Evolutionary conservation across 2,329 filamentous ascomycete species (phyloP), one percentile per base, ranked within the genome.

Genomic region (Byssochlamys sp.): DNA sequence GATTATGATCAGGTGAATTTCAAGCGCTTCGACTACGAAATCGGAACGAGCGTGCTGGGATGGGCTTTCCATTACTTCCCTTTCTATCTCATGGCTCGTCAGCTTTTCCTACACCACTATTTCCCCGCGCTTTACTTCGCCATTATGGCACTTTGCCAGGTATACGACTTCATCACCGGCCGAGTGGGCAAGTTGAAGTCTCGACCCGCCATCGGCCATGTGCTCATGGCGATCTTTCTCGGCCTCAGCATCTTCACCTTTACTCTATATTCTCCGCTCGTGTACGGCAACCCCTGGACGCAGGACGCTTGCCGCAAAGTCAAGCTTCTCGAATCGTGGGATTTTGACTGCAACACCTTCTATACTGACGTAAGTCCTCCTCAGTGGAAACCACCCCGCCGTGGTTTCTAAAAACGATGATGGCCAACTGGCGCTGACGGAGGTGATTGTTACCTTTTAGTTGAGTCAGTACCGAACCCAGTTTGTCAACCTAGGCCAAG

Each of bases 31-130:
- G 94, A 97, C 75, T 97, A 96, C 70, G 94, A 99, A 75, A 84
- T 97, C 59, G 94, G 94, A 60, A 90, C 86, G 55, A 90, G 85
- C 19, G 88, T 96, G 31, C 83, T 99, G 7, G 94, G 89, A 64
- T 99, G 94, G 94, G 90, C 89, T 53, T 87, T 99, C 74, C 94
- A 99, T 76, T 99, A 96, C 79, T 97, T 99, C 80, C 94, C 94
- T 10, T 99, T 99, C 79, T 99, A 86, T 78, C 83, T 99, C 58
- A 97, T 99, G 94, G 86, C 94, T 71, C 91, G 94, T 66, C 94
- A 99, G 76, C 85, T 99, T 35, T 99, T 99, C 82, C 80, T 99
- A 61, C 94, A 99, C 75, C 94, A 99, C 77, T 99, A 99, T 75
- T 94, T 99, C 75, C 94, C 94, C 0, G 94, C 94, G 1, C 83